Conservation (phyloP, 2,329 filamentous ascomycete genomes). For the Penicillium sp. region DNA sequence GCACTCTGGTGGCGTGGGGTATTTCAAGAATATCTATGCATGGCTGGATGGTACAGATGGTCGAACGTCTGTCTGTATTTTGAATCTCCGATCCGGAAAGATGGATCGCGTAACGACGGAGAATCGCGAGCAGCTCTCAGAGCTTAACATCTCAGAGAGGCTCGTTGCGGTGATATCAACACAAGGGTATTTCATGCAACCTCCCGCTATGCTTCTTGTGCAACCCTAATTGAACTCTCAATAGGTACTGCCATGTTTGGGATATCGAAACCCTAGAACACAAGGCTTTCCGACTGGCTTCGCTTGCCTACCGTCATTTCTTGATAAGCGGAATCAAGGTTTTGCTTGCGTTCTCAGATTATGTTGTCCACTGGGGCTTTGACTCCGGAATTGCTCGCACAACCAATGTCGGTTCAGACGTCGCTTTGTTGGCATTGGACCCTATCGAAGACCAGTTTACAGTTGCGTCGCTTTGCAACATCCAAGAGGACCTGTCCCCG, state of each 20-base stretch:
- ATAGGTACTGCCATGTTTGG: conserved; percentile 31
- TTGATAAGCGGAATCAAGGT: conserved; percentile 19
- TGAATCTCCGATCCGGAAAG: conserved; percentile 7
- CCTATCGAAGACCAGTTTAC: conserved; percentile 16
- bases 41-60: conserved; percentile 3
- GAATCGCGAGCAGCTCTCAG: conserved; percentile 6
- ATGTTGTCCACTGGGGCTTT: conserved; percentile 25
- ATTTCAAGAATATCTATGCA: conserved; percentile 9
- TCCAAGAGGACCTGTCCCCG: not conserved
- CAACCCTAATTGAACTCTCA: not conserved
- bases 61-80: not conserved
- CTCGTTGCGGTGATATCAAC: conserved; percentile 9
- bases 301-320: conserved; percentile 15
- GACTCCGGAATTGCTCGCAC: conserved; percentile 15
- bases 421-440: conserved; percentile 18
- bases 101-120: conserved; percentile 8
- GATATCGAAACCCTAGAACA: conserved; percentile 20
- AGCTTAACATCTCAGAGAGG: conserved; percentile 3
- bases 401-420: conserved; percentile 2
- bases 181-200: not conserved
- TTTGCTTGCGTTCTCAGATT: conserved; percentile 8
- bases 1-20: not conserved
- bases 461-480: conserved; percentile 12
- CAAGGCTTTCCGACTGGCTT: conserved; percentile 29
- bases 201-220: not conserved